phyloP scores from a whole-genome alignment of 106 monocot genomes.

The Acorus calamus region DNA sequence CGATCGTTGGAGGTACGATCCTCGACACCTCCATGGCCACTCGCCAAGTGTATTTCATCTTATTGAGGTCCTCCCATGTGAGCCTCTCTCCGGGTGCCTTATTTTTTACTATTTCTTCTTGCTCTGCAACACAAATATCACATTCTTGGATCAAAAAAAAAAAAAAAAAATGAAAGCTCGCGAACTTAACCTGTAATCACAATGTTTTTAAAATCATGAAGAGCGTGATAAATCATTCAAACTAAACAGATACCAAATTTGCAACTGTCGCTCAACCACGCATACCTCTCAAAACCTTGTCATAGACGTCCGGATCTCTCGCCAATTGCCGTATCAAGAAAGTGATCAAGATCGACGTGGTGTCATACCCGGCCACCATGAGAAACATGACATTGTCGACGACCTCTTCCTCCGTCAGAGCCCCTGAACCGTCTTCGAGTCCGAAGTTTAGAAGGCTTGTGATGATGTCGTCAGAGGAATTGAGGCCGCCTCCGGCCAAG shows the following conservation, averaged over 20 bases:
- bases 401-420: slow-evolving; percentile 27
- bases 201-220: too few species aligned
- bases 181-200: too few species aligned
- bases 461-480: slow-evolving; percentile 11
- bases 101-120: slow-evolving; percentile 22
- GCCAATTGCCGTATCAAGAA: slow-evolving; percentile 36
- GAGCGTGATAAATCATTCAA: too few species aligned
- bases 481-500: slow-evolving; percentile 3
- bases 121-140: slow-evolving; percentile 10
- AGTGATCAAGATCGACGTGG: slow-evolving; percentile 20
- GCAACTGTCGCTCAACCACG: too few species aligned
- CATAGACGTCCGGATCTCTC: slow-evolving; percentile 5
- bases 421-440: not conserved
- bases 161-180: not conserved
- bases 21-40: slow-evolving; percentile 29
- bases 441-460: slow-evolving; percentile 13
- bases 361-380: slow-evolving; percentile 28
- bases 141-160: not conserved
- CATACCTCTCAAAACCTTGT: slow-evolving; percentile 11
- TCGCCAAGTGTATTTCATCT: slow-evolving; percentile 34
- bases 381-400: slow-evolving; percentile 23
- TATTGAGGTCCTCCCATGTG: slow-evolving; percentile 31
- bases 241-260: too few species aligned
- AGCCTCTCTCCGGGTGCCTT: slow-evolving; percentile 19
- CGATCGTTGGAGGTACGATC: slow-evolving; percentile 24